phyloP scores from a whole-genome alignment of 78 protist species.

The Dictyostelium discoideum region dicty_2.7 NC_007091.3:3776501-3777000 shows the following conservation, averaged over 20 bases:
- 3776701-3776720: slow-evolving; percentile 17
- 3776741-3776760: slow-evolving; percentile 71
- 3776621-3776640: slow-evolving; percentile 46
- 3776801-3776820: too few relatives aligned
- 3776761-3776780: slow-evolving; percentile 9
- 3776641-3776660: slow-evolving; percentile 59
- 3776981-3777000: slow-evolving; percentile 46
- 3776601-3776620: slow-evolving; percentile 25
- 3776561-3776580: neutral
- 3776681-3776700: slow-evolving; percentile 50
- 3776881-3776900: slow-evolving; percentile 58
- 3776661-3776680: slow-evolving; percentile 49
- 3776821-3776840: too few relatives aligned
- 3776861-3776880: slow-evolving; percentile 70
- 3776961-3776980: slow-evolving; percentile 27
- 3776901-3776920: slow-evolving; percentile 52
- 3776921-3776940: slow-evolving; percentile 45
- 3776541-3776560: neutral
- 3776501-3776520: slow-evolving; percentile 65
- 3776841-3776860: slow-evolving; percentile 68
- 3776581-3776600: neutral
- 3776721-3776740: slow-evolving; percentile 69
- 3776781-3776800: neutral
- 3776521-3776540: slow-evolving; percentile 4
- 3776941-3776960: slow-evolving; percentile 33